Percentiles rank a stretch among this genome's conserved stretches.
These are phyloP conservation scores for Ophiocordyceps camponoti-saundersi DNA, from an alignment of 2,329 filamentous ascomycete species.

Conservation along the genomic window DNA sequence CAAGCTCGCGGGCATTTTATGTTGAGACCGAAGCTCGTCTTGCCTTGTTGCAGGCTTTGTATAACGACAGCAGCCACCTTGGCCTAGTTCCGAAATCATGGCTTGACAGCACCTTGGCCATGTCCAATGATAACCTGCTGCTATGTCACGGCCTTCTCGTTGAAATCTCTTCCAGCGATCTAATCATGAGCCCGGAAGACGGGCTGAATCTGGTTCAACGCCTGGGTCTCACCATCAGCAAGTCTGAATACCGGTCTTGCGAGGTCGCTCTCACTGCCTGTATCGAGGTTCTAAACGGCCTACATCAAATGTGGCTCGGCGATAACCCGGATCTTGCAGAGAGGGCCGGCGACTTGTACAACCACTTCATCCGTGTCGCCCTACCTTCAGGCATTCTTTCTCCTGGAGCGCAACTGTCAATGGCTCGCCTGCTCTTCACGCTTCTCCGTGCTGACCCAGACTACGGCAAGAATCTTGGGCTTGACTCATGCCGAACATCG, in stretches of 20 bases:
- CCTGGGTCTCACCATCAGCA: slow-evolving; percentile 32
- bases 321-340: slow-evolving; percentile 42
- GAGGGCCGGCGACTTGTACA: slow-evolving; percentile 59
- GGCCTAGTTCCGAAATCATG: slow-evolving; percentile 33
- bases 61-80: slow-evolving; percentile 24
- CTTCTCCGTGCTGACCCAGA: slow-evolving; percentile 50
- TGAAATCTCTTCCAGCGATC: slow-evolving; percentile 36
- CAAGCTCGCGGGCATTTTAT: slow-evolving; percentile 29
- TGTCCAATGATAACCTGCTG: slow-evolving; percentile 36
- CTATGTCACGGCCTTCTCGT: slow-evolving; percentile 29
- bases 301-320: slow-evolving; percentile 46
- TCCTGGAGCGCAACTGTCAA: slow-evolving; percentile 43
- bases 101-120: slow-evolving; percentile 28
- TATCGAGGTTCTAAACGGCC: slow-evolving; percentile 48
- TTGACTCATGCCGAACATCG: slow-evolving; percentile 48
- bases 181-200: slow-evolving; percentile 28
- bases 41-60: slow-evolving; percentile 23
- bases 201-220: slow-evolving; percentile 30
- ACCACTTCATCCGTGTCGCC: slow-evolving; percentile 53
- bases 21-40: slow-evolving; percentile 28
- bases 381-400: slow-evolving; percentile 56
- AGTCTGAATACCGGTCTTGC: slow-evolving; percentile 50
- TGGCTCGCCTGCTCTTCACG: slow-evolving; percentile 52
- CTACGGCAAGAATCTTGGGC: slow-evolving; percentile 42
- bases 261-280: slow-evolving; percentile 55